Percentiles rank a stretch among this genome's conserved stretches.
phyloP scores from a whole-genome alignment of 495 filamentous ascomycete genomes.

The Hypoxylon lenormandii region DNA sequence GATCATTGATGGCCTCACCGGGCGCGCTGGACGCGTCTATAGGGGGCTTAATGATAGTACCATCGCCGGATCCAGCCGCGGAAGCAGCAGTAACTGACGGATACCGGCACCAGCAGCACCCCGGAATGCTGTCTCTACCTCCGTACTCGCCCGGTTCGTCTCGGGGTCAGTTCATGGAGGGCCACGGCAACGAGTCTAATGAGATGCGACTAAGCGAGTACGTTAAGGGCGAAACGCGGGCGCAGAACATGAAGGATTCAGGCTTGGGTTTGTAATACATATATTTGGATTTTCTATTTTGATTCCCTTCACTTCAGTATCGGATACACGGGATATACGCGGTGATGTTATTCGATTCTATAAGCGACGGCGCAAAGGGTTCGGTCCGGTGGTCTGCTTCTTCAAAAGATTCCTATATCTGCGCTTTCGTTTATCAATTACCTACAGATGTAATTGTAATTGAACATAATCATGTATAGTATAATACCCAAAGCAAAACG shows the following conservation, averaged over 20 bases:
- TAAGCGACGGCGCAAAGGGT: slow-evolving; percentile 38
- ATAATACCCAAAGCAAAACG: not conserved
- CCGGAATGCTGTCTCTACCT: slow-evolving; percentile 39
- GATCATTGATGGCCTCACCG: slow-evolving; percentile 17
- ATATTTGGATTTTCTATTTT: not conserved
- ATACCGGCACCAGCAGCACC: slow-evolving; percentile 35
- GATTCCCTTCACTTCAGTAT: too few species aligned
- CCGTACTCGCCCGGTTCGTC: slow-evolving; percentile 41
- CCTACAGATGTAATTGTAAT: not conserved
- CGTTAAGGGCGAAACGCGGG: slow-evolving; percentile 55
- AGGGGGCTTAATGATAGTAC: slow-evolving; percentile 28
- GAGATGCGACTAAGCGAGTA: slow-evolving; percentile 57
- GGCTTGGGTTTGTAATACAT: slow-evolving; percentile 31
- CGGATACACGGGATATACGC: slow-evolving; percentile 2
- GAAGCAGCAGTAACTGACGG: slow-evolving; percentile 55
- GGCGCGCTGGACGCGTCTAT: slow-evolving; percentile 29
- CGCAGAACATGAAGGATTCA: slow-evolving; percentile 55
- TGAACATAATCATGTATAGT: slow-evolving; percentile 17
- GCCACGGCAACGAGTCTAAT: slow-evolving; percentile 53
- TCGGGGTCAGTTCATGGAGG: slow-evolving; percentile 49
- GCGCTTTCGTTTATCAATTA: not conserved
- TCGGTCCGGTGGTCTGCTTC: not conserved
- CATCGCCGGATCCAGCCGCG: slow-evolving; percentile 41
- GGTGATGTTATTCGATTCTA: slow-evolving; percentile 13
- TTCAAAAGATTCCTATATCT: not conserved